These are phyloP conservation scores for Pleurotus platypus DNA, from an alignment of 768 basidiomycete species.

Conservation along the genomic window DNA sequence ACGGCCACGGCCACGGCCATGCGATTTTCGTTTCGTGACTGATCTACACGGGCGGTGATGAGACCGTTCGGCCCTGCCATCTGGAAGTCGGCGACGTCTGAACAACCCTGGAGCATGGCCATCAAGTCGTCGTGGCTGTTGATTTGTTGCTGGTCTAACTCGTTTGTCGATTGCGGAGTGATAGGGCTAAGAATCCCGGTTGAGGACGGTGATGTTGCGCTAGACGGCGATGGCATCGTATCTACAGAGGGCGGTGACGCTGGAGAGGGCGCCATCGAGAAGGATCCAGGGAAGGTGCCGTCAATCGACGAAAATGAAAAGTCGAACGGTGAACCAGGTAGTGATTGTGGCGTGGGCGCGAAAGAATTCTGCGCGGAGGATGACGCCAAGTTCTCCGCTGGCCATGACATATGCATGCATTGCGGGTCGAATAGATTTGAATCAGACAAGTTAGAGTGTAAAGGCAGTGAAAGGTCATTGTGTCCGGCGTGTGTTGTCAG, in stretches of 20 bases:
- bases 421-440: conserved; percentile 1
- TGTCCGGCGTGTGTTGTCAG: not conserved
- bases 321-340: not conserved
- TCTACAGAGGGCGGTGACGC: not conserved
- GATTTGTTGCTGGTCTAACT: not conserved
- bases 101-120: not conserved
- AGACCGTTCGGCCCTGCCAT: not conserved
- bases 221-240: not conserved
- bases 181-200: not conserved
- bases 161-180: not conserved
- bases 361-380: not conserved
- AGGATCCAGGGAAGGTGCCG: not conserved
- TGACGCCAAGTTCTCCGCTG: not conserved
- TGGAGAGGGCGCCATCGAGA: not conserved
- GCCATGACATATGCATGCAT: conserved; percentile 1
- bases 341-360: not conserved
- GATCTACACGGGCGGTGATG: not conserved
- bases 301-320: not conserved
- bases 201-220: not conserved
- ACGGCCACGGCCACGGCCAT: not conserved
- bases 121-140: not conserved
- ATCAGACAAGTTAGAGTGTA: not conserved
- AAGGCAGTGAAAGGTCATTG: not conserved
- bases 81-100: not conserved
- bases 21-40: not conserved